These are phyloP conservation scores for Wallacemonas collosoma DNA, from an alignment of 208 protist genomes.

Conservation along the genomic window DNA sequence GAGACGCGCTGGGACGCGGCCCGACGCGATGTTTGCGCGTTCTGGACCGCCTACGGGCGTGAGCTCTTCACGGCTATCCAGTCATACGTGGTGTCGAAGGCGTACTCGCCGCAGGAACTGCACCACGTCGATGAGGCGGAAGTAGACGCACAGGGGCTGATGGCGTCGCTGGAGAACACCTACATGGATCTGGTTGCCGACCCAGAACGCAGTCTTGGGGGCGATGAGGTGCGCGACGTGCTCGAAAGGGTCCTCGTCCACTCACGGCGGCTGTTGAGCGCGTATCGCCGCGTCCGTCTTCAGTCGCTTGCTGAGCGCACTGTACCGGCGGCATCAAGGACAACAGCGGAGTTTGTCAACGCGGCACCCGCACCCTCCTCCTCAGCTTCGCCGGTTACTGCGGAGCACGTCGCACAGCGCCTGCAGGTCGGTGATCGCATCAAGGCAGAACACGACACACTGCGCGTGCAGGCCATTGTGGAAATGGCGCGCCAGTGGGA, in stretches of 20 bases:
- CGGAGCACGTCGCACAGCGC: background rate
- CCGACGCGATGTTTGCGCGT: slow-evolving; percentile 2
- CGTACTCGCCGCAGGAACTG: slow-evolving; percentile 17
- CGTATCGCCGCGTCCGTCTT: background rate
- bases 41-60: slow-evolving; percentile 35
- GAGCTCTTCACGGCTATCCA: slow-evolving; percentile 27
- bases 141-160: background rate
- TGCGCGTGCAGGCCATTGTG: slow-evolving; percentile 10
- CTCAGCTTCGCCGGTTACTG: background rate
- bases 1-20: slow-evolving; percentile 3
- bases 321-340: background rate
- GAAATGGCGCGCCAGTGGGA: slow-evolving; percentile 6
- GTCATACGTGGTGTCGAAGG: slow-evolving; percentile 34
- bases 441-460: background rate
- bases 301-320: slow-evolving; percentile 4
- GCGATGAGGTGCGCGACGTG: background rate
- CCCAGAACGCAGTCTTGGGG: background rate
- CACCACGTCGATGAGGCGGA: background rate
- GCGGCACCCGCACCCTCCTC: background rate
- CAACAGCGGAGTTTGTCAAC: too few relatives aligned
- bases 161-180: background rate
- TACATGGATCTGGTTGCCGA: slow-evolving; percentile 2
- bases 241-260: background rate
- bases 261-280: background rate
- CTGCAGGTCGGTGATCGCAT: slow-evolving; percentile 3